Evolutionary conservation across 768 basidiomycete species (phyloP), one percentile per base, ranked within the genome.

Genomic region (Hydnomerulius pinastri): DNA sequence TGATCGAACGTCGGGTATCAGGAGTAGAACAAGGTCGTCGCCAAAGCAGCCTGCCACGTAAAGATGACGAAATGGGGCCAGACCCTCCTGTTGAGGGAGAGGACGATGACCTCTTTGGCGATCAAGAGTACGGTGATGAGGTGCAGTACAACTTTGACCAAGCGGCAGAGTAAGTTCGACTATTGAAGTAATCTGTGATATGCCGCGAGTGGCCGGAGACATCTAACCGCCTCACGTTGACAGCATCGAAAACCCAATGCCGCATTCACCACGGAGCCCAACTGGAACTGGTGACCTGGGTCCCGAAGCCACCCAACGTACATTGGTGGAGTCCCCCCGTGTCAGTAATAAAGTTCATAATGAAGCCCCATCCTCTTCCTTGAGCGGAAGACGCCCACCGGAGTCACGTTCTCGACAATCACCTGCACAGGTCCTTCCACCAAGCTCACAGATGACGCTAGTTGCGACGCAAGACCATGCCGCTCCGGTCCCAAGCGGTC

Each of bases 91-190:
- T 43, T 28, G 53, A 54, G 17, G 21, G 59, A 8, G 48, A 56
- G 47, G 64, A 39, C 3, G 43, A 42, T 4, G 62, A 62, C 43
- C 52, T 60, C 5, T 67, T 69, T 40, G 65, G 62, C 6, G 60
- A 60, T 37, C 47, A 40, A 4, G 9, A 12, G 17, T 58, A 51
- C n/a, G 49, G 28, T 4, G 23, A 49, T 4, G 33, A 37, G 38
- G 9, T 4, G 5, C 12, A 6, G 4, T 25, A 32, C 8, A 37
- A 51, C 12, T 24, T 27, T 4, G 24, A 52, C 8, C 25, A 51
- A 10, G 5, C 23, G 25, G 48, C 47, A 21, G 30, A 36, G 67
- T 65, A 35, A 28, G 64, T 51, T n/a, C 15, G 21, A n/a, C 23
- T 30, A 12, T 20, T 21, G 6, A 15, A 17, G 10, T 1, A n/a